Conservation (phyloP, 1,284 basidiomycete genomes). For the Stereum hirsutum region DNA sequence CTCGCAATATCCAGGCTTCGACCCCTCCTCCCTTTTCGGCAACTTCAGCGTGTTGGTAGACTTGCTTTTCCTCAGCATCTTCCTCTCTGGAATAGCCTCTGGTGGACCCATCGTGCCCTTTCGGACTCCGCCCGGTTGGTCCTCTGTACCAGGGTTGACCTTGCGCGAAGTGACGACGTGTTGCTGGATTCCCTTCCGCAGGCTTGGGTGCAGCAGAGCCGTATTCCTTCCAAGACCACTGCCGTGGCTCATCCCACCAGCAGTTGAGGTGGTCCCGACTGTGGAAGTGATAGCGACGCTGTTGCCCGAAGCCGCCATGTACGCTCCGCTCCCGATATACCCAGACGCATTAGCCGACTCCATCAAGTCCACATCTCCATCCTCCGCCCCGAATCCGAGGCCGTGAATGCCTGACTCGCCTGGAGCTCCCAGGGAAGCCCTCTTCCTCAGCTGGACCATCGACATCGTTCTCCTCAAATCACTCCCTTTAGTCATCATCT, state of each 20-base stretch:
- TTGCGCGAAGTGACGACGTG: conserved; percentile 58
- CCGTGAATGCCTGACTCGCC: no score
- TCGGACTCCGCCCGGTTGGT: conserved; percentile 22
- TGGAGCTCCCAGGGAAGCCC: conserved; percentile 28
- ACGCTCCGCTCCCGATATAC: conserved; percentile 54
- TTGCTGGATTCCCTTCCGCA: conserved; percentile 51
- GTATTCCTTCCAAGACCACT: not conserved
- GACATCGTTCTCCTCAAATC: conserved; percentile 73
- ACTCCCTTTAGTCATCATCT: conserved; percentile 22
- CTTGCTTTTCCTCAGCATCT: conserved; percentile 58
- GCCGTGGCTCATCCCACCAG: conserved; percentile 32
- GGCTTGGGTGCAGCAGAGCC: conserved; percentile 37
- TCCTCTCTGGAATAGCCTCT: conserved; percentile 41
- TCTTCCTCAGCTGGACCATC: conserved; percentile 65
- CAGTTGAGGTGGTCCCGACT: conserved; percentile 79
- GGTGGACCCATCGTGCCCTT: conserved; percentile 54
- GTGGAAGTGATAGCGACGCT: conserved; percentile 89
- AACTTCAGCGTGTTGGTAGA: conserved; percentile 71
- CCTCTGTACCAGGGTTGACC: conserved; percentile 23
- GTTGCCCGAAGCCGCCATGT: conserved; percentile 90
- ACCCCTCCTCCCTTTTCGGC: conserved; percentile 73
- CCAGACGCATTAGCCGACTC: conserved; percentile 63
- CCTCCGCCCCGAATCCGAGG: conserved; percentile 11
- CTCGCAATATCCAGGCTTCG: conserved; percentile 96
- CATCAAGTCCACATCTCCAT: conserved; percentile 32